Evolutionary conservation across 495 filamentous ascomycete species (phyloP), one percentile per base, ranked within the genome.

Genomic region (Chaetomidium leptoderma): DNA sequence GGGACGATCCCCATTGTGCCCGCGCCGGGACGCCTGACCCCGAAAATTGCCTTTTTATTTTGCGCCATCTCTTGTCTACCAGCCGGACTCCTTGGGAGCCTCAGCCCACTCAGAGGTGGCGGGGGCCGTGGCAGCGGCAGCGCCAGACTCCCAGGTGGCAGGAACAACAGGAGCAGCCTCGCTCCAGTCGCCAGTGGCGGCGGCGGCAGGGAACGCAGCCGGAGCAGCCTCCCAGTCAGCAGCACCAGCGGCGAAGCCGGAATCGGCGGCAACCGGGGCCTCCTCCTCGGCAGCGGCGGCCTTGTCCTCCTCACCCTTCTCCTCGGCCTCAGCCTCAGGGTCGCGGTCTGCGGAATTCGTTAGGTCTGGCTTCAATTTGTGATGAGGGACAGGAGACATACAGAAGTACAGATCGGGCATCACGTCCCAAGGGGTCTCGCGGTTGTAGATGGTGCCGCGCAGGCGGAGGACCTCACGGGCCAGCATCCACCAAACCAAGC

Each of bases 351-450:
- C 53, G 4, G 54, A 32, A 14, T n/a, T 35, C 21, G 21, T 44
- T 30, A 43, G 55, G 58, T 74, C 67, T 72, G 65, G 24, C 33
- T 3, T 48, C 42, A 14, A 24, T 17, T 8, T 42, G 10, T 26
- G 16, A 19, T 16, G 3, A 10, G 26, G 7, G 13, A 3, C 11
- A 30, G 37, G 43, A 17, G 35, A 78, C 77, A 61, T 78, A 80
- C 77, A 98, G 85, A 98, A 98, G 90, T 98, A 98, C 65, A 98
- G 84, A 86, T 98, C 93, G 66, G 92, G 88, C 88, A 97, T 97
- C 74, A 92, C 86, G 69, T 98, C 93, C 93, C 93, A 98, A 74
- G 95, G 89, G 50, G 86, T 85, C 74, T 97, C 95, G 66, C 93
- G 90, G 80, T 83, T 88, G 66, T 90, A 87, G 65, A 98, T 87